A percentile compares a stretch with the other conserved stretches of the same genome.
Conservation (phyloP, 225 moss, liverwort and hornwort genomes). For the Pseudisothecium myosuroides region DNA sequence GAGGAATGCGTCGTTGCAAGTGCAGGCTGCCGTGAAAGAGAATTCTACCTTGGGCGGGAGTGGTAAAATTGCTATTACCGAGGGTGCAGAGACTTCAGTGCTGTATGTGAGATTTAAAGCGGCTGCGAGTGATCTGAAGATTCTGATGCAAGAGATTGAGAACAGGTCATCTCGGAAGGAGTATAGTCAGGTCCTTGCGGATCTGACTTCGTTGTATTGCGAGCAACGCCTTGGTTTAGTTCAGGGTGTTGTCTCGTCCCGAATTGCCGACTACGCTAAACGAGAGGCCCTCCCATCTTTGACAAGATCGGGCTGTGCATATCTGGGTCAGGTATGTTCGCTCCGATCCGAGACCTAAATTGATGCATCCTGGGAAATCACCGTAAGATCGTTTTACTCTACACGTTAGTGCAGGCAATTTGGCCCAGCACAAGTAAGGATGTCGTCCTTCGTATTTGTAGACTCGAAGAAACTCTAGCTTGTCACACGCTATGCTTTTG, state of each 20-base stretch:
- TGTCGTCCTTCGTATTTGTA: not conserved
- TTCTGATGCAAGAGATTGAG: conserved; percentile 92
- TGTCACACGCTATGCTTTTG: not conserved
- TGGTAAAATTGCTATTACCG: conserved; percentile 66
- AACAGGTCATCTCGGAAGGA: conserved; percentile 80
- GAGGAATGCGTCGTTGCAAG: conserved; percentile 70
- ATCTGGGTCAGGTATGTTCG: conserved; percentile 78
- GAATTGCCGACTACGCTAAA: conserved; percentile 78
- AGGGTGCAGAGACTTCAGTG: conserved; percentile 92
- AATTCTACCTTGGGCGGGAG: conserved; percentile 55
- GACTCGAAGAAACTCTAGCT: not conserved
- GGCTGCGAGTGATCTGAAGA: conserved; percentile 91
- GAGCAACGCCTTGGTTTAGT: conserved; percentile 84
- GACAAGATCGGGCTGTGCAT: conserved; percentile 97
- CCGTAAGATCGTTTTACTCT: not conserved
- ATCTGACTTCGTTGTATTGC: conserved; percentile 82
- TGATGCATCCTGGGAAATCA: not conserved
- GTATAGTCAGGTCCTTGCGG: conserved; percentile 72
- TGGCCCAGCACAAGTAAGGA: not conserved
- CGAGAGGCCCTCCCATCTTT: conserved; percentile 72
- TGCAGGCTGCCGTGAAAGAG: conserved; percentile 86
- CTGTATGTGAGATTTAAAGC: conserved; percentile 95
- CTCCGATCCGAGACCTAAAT: not conserved
- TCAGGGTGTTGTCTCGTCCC: conserved; percentile 74
- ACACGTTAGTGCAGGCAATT: not conserved